phyloP scores from a whole-genome alignment of 2,329 filamentous ascomycete species.

The Cryphonectria radicalis region DNA sequence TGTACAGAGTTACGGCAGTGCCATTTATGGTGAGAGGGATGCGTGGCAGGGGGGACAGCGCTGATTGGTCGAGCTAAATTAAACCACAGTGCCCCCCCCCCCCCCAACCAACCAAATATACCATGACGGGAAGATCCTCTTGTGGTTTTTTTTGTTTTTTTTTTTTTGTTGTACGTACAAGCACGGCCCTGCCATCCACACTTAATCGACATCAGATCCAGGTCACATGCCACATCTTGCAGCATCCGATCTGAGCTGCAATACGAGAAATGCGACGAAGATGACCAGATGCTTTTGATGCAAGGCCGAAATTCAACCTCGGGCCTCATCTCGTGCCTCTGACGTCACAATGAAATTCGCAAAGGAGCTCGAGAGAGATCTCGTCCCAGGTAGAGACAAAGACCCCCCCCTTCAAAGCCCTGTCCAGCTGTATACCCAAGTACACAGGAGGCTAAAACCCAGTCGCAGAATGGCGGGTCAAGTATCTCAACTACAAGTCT shows the following conservation, averaged over 20 bases:
- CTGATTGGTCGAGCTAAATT: conserved; percentile 7
- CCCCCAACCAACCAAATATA: neutral
- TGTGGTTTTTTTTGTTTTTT: neutral
- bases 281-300: conserved; percentile 6
- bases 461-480: conserved; percentile 78
- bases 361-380: conserved; percentile 82
- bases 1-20: neutral
- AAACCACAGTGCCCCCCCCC: neutral
- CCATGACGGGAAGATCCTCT: neutral
- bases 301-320: neutral
- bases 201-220: neutral
- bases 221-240: neutral
- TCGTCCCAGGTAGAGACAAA: conserved; percentile 70
- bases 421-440: neutral
- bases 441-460: conserved; percentile 3
- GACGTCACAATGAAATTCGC: conserved; percentile 64
- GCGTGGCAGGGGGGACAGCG: neutral
- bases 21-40: neutral
- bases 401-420: conserved; percentile 8
- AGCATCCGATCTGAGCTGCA: neutral
- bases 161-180: neutral
- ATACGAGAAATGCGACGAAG: neutral
- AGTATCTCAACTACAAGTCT: conserved; percentile 94
- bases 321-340: conserved; percentile 11
- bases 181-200: neutral